phyloP scores from a whole-genome alignment of 106 monocot species.

The Cymbidium sinense region DNA sequence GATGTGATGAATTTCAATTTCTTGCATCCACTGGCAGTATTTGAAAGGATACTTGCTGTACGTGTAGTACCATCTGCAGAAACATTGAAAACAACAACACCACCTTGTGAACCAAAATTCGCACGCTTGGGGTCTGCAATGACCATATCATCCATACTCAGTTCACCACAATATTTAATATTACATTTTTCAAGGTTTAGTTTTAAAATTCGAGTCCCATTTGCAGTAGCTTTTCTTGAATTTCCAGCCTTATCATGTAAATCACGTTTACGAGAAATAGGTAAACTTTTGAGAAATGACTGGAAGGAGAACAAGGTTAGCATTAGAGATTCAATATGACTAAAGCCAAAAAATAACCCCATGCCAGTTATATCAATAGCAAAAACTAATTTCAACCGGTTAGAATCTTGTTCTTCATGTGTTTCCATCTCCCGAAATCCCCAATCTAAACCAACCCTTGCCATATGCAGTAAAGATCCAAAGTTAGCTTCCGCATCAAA shows the following conservation, averaged over 20 bases:
- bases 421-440: slow-evolving; percentile 56
- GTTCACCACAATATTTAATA: slow-evolving; percentile 63
- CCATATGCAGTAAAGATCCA: slow-evolving; percentile 66
- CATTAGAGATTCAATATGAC: slow-evolving; percentile 63
- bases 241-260: slow-evolving; percentile 28
- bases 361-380: slow-evolving; percentile 64
- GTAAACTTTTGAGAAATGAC: slow-evolving; percentile 38
- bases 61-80: slow-evolving; percentile 77
- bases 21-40: slow-evolving; percentile 35
- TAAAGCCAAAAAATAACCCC: slow-evolving; percentile 50
- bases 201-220: slow-evolving; percentile 47
- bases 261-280: slow-evolving; percentile 36
- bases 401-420: slow-evolving; percentile 27
- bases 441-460: slow-evolving; percentile 57
- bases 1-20: slow-evolving; percentile 51
- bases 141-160: slow-evolving; percentile 56
- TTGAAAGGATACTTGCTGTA: slow-evolving; percentile 53
- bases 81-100: slow-evolving; percentile 44
- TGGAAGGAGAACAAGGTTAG: slow-evolving; percentile 46
- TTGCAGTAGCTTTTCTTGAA: slow-evolving; percentile 32
- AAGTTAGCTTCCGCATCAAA: slow-evolving; percentile 54
- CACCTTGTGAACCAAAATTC: slow-evolving; percentile 94
- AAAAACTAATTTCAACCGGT: slow-evolving; percentile 32
- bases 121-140: slow-evolving; percentile 89
- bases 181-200: slow-evolving; percentile 65